Conservation (phyloP, 192 early-diverging fungal species). For the Jimgerdemannia flammicorona region DNA sequence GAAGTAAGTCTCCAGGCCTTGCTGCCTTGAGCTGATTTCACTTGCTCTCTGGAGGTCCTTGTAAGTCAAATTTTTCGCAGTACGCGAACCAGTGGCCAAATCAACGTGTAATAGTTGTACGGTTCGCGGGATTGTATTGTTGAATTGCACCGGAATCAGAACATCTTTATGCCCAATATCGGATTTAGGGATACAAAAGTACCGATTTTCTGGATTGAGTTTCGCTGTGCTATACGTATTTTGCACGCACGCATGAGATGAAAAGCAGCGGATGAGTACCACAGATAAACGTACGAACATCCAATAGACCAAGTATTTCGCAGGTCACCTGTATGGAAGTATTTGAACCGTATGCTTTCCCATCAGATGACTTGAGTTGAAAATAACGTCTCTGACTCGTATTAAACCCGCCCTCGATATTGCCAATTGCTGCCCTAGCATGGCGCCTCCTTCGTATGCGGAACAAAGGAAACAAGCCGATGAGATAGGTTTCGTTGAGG, state of each 20-base stretch:
- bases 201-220: conserved; percentile 39
- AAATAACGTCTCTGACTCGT: conserved; percentile 28
- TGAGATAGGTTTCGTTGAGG: not conserved
- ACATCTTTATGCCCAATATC: conserved; percentile 21
- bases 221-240: conserved; percentile 33
- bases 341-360: conserved; percentile 43
- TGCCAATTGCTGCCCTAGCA: conserved; percentile 24
- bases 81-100: conserved; percentile 20
- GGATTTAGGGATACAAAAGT: conserved; percentile 37
- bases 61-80: conserved; percentile 8
- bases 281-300: too few species aligned
- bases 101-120: conserved; percentile 25
- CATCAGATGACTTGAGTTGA: conserved; percentile 35
- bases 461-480: not conserved
- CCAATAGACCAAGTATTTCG: too few species aligned
- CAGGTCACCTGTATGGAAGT: conserved; percentile 32
- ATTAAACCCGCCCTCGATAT: conserved; percentile 26
- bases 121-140: conserved; percentile 32
- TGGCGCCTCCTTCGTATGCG: conserved; percentile 8
- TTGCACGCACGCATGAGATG: too few species aligned
- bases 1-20: conserved; percentile 27
- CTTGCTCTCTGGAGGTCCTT: conserved; percentile 26
- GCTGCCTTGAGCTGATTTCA: conserved; percentile 25
- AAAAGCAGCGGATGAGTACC: too few species aligned
- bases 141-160: conserved; percentile 32